phyloP scores from a whole-genome alignment of 345 rosid species.

The Brassica carinata region DNA sequence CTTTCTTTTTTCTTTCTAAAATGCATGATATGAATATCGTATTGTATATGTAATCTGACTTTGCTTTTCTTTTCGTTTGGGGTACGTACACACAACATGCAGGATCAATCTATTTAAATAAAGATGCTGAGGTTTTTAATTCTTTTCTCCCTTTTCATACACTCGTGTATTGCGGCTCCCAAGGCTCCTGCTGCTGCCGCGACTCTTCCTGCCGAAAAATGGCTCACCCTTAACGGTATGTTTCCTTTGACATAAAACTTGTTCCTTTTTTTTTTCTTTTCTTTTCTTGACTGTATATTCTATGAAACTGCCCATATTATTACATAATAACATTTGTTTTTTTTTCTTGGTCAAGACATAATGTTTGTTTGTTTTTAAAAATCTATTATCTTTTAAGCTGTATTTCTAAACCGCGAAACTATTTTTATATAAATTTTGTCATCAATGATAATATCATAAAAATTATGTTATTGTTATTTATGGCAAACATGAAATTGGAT shows the following conservation, averaged over 20 bases:
- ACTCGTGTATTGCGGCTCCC: neutral
- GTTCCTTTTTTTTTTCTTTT: neutral
- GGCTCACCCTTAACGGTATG: constrained; percentile 2
- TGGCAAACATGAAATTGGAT: neutral
- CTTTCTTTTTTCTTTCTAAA: neutral
- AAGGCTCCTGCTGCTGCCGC: neutral
- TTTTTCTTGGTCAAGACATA: neutral
- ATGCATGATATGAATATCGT: neutral
- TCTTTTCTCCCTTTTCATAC: neutral
- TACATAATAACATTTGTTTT: neutral
- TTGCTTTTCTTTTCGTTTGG: neutral
- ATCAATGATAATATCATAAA: neutral
- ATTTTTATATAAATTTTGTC: neutral
- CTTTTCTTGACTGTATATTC: neutral
- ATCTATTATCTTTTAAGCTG: neutral
- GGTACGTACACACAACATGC: neutral
- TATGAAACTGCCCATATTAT: neutral
- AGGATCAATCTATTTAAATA: neutral
- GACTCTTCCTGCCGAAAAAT: neutral
- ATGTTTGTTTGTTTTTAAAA: neutral
- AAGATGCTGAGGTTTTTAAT: neutral
- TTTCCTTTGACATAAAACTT: neutral
- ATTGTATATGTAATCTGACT: neutral
- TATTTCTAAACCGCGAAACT: neutral
- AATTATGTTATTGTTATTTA: neutral